Conservation (phyloP, 192 early-diverging fungal genomes). For the Coemansia interrupta region DNA sequence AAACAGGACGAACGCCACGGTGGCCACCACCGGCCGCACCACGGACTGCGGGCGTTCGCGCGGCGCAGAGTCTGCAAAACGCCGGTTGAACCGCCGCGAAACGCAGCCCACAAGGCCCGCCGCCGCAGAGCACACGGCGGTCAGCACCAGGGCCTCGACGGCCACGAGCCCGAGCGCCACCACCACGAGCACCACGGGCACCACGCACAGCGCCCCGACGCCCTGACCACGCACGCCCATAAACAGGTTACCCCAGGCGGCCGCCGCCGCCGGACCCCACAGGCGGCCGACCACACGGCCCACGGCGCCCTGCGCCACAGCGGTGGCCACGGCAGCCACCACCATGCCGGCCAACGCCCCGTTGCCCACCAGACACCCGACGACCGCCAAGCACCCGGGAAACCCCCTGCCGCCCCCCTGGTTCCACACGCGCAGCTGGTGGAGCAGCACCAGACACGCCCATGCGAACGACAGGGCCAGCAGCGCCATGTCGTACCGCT, state of each 20-base stretch:
- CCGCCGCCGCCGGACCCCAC: conserved; percentile 25
- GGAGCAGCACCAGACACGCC: conserved; percentile 55
- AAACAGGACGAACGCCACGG: conserved; percentile 51
- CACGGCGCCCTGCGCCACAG: conserved; percentile 27
- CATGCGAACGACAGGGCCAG: conserved; percentile 66
- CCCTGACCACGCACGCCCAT: conserved; percentile 45
- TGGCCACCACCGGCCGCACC: conserved; percentile 19
- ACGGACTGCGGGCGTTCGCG: too few species aligned
- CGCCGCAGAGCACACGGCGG: conserved; percentile 10
- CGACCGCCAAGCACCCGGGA: conserved; percentile 29
- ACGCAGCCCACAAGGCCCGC: conserved; percentile 9
- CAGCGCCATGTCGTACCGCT: conserved; percentile 68
- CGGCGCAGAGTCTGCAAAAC: not conserved
- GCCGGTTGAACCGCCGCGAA: not conserved
- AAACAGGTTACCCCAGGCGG: conserved; percentile 43
- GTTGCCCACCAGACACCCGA: conserved; percentile 42
- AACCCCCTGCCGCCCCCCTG: conserved; percentile 6
- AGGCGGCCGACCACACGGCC: conserved; percentile 8
- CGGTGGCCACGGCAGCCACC: conserved; percentile 15
- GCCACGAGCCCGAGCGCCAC: conserved; percentile 41
- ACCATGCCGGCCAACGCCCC: conserved; percentile 24
- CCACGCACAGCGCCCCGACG: conserved; percentile 16
- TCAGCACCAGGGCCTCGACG: conserved; percentile 29
- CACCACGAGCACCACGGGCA: conserved; percentile 28
- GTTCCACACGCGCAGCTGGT: conserved; percentile 43